Evolutionary conservation across 228 moss, liverwort and hornwort species (phyloP).

Genomic region (Sphagnum fallax): DNA sequence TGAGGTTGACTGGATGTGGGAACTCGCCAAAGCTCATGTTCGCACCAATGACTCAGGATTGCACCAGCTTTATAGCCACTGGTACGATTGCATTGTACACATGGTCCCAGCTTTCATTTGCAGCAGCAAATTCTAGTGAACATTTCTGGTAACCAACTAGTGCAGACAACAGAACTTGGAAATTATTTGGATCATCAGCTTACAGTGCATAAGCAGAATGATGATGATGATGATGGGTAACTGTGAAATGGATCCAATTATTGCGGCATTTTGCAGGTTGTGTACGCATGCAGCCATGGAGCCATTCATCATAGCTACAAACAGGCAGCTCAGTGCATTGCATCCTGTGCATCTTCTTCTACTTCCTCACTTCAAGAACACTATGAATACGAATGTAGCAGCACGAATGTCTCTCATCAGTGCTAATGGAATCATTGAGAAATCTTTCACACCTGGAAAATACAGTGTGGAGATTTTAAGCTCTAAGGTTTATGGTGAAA

Average conservation of each 20-base stretch:
- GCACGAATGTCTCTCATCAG: constrained; percentile 5
- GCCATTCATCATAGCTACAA: constrained; percentile 23
- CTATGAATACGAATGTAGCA: constrained; percentile 12
- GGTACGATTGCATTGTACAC: neutral
- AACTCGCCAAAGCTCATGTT: constrained; percentile 7
- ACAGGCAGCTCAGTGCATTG: constrained; percentile 32
- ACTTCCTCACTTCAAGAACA: constrained; percentile 23
- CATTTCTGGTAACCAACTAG: too few relatives aligned
- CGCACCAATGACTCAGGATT: neutral
- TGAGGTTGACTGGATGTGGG: constrained; percentile 3
- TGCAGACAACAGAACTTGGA: too few relatives aligned
- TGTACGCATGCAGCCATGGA: constrained; percentile 22
- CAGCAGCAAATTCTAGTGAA: constrained; percentile 2
- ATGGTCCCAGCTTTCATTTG: too few relatives aligned
- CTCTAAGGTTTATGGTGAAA: constrained; percentile 12
- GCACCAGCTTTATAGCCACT: constrained; percentile 9
- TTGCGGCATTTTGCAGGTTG: constrained; percentile 11
- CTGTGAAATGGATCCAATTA: too few relatives aligned
- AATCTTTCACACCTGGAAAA: constrained; percentile 7
- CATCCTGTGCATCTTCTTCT: constrained; percentile 27
- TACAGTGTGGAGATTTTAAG: constrained; percentile 15
- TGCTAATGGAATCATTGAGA: constrained; percentile 17
- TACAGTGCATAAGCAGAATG: too few relatives aligned
- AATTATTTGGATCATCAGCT: too few relatives aligned
- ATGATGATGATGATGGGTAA: too few relatives aligned